Evolutionary conservation across 2,329 filamentous ascomycete genomes (phyloP).

Genomic region (Fusarium vanettenii): DNA sequence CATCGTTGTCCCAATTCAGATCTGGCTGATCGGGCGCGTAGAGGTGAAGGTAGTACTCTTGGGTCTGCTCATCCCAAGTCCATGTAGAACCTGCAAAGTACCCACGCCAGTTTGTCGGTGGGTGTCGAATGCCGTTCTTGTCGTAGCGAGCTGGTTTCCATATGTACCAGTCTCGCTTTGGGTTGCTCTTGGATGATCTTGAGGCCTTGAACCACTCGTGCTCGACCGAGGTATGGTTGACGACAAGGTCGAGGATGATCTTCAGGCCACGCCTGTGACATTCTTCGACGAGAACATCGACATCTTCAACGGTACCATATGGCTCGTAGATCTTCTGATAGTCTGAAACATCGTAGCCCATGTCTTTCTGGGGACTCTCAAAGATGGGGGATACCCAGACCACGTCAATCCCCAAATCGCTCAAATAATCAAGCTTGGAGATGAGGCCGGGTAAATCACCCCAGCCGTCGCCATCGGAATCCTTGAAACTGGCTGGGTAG

Average conservation of each 20-base stretch:
- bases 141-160: conserved; percentile 56
- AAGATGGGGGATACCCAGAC: conserved; percentile 46
- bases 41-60: conserved; percentile 80
- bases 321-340: conserved; percentile 57
- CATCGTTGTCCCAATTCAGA: conserved; percentile 80
- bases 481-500: conserved; percentile 49
- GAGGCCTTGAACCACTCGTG: conserved; percentile 70
- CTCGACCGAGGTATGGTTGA: conserved; percentile 49
- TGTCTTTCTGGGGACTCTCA: conserved; percentile 64
- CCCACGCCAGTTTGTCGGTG: conserved; percentile 59
- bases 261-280: conserved; percentile 58
- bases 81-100: conserved; percentile 63
- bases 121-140: conserved; percentile 55
- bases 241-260: conserved; percentile 43
- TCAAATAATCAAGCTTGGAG: conserved; percentile 41
- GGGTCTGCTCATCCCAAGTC: conserved; percentile 74
- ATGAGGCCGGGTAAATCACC: conserved; percentile 39
- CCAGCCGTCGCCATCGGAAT: conserved; percentile 37
- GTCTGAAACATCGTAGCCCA: conserved; percentile 75
- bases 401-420: conserved; percentile 45
- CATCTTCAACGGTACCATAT: conserved; percentile 74
- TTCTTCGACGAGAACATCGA: conserved; percentile 69
- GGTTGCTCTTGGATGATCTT: conserved; percentile 58
- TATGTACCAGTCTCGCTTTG: conserved; percentile 67
- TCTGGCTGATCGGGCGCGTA: conserved; percentile 75